Percentiles rank a stretch among this genome's conserved stretches.
phyloP scores from a whole-genome alignment of 2,329 filamentous ascomycete genomes.

The Lecanosticta acicola region DNA sequence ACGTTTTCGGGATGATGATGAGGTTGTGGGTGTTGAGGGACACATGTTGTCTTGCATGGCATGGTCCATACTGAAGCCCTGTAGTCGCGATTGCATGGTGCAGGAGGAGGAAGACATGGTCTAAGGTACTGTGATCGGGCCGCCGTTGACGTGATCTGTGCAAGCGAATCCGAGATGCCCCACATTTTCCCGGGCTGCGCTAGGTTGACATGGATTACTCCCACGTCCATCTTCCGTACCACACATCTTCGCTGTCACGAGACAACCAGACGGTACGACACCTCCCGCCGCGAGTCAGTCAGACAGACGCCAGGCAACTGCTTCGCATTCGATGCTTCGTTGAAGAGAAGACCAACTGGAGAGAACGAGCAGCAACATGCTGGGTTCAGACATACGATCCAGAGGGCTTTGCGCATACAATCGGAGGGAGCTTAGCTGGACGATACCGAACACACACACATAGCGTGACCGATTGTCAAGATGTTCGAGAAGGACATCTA shows the following conservation, averaged over 20 bases:
- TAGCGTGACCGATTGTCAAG: constrained; percentile 3
- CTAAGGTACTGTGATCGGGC: too few species aligned
- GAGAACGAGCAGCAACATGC: constrained; percentile 5
- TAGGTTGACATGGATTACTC: background rate
- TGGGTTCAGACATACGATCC: constrained; percentile 1
- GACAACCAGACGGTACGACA: too few species aligned
- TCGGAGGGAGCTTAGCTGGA: background rate
- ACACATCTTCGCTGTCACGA: background rate
- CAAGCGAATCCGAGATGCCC: background rate
- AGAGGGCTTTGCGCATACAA: constrained; percentile 4
- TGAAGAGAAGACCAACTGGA: background rate
- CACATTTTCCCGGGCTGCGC: background rate
- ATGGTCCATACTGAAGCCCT: too few species aligned
- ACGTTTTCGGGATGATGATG: too few species aligned
- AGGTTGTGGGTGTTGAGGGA: too few species aligned
- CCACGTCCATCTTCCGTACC: background rate
- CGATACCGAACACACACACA: background rate
- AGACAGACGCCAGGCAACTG: too few species aligned
- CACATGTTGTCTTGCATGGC: too few species aligned
- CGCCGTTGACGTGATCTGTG: background rate
- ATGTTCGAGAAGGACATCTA: constrained; percentile 99
- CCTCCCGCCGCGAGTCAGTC: too few species aligned
- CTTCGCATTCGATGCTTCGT: constrained; percentile 1
- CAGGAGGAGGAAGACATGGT: too few species aligned
- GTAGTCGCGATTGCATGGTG: too few species aligned